Evolutionary conservation across 2,329 filamentous ascomycete genomes (phyloP), one percentile per base, ranked within the genome.

Genomic region (Trichoderma hamatum): DNA sequence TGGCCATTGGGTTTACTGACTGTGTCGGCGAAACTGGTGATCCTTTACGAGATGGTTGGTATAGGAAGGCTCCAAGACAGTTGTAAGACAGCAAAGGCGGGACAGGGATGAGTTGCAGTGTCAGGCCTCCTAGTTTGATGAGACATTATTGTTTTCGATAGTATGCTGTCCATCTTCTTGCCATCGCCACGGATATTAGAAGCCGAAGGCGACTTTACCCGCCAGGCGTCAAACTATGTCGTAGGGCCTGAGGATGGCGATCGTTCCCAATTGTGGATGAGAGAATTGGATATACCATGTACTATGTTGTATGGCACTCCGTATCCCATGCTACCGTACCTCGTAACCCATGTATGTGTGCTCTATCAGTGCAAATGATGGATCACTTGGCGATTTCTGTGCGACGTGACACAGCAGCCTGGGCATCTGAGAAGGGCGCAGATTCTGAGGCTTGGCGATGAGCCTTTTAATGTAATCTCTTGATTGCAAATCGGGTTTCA

Each of bases 401-500:
- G 51, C 46, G 46, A 43, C 55, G 21, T 61, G 19, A 49, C 39
- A 46, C 39, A n/a, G 26, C 24, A 64, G 61, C 32, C 61, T 54
- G 32, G 61, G 61, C 49, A 64, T 64, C 61, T 51, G 59, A 7
- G 36, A 32, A n/a, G 49, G 34, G 24, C 19, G 32, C 28, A 16
- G 61, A 39, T 55, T 39, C 2, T 16, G 14, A 21, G 36, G 49
- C 61, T 64, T 64, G 62, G 62, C 51, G 32, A 65, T 55, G 61
- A 34, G 7, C 7, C 13, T 2, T 24, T 62, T 43, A 32, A 55
- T 64, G 26, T 55, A 65, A 65, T 5, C 32, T 24, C 51, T 55
- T 32, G 51, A n/a, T 13, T 19, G 19, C 19, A 36, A 24, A 65
- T 13, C 51, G 34, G 49, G 9, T 43, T 30, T 36, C 62, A 11